A percentile compares a stretch with the other conserved stretches of the same genome.
Evolutionary conservation across 495 filamentous ascomycete species (phyloP).

Genomic region (Lophiotrema nucula): DNA sequence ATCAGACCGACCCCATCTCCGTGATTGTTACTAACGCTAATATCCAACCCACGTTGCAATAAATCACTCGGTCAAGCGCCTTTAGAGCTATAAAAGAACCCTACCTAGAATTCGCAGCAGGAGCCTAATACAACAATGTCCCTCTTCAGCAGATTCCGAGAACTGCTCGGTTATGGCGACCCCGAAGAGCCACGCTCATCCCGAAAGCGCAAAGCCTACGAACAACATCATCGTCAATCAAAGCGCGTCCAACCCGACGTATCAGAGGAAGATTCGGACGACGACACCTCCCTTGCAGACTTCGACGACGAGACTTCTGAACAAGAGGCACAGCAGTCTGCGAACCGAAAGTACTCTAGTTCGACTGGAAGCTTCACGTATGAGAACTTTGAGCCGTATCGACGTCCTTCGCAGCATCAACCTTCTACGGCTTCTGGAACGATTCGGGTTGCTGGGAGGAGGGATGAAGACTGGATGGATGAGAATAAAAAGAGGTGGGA

Average conservation of each 20-base stretch:
- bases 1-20: no score
- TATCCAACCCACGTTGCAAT: background rate
- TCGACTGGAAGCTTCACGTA: no score
- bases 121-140: background rate
- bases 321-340: background rate
- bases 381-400: no score
- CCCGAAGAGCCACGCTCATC: background rate
- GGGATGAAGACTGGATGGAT: no score
- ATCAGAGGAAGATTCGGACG: background rate
- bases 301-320: no score
- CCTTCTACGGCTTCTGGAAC: no score
- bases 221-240: background rate
- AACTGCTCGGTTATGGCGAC: background rate
- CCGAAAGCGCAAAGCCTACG: background rate
- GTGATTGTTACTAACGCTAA: no score
- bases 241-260: background rate
- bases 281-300: background rate
- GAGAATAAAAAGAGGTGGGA: no score
- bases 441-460: no score
- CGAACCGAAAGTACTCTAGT: background rate
- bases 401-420: no score
- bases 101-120: no score
- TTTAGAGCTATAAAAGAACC: background rate
- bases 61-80: background rate
- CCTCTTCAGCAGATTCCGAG: background rate